Conservation (phyloP, 192 early-diverging fungal species). For the Phycomyces nitens region DNA sequence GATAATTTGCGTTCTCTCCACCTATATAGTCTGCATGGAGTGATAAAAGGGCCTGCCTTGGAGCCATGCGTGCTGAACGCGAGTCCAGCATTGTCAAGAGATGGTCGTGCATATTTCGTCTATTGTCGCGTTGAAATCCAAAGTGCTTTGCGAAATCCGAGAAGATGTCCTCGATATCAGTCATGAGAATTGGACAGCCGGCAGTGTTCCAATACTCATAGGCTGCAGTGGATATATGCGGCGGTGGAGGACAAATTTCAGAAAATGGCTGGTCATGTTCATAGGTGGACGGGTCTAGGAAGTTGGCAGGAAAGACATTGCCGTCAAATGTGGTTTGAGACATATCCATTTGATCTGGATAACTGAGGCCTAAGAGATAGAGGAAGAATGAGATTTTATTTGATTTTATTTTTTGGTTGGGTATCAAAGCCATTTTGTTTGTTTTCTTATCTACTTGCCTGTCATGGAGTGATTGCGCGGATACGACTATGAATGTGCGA, state of each 20-base stretch:
- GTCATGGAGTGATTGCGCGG: too few species aligned
- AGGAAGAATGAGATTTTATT: too few species aligned
- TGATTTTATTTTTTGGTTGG: too few species aligned
- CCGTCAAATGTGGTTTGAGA: too few species aligned
- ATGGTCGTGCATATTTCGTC: conserved; percentile 62
- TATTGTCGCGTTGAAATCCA: conserved; percentile 63
- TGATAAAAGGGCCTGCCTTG: conserved; percentile 54
- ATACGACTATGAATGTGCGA: too few species aligned
- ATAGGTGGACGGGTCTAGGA: too few species aligned
- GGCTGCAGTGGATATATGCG: background rate
- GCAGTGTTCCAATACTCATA: conserved; percentile 20
- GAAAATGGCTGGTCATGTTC: too few species aligned
- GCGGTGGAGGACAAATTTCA: background rate
- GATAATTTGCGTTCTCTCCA: conserved; percentile 65
- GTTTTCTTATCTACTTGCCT: too few species aligned
- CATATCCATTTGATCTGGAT: too few species aligned
- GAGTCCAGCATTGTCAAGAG: conserved; percentile 65
- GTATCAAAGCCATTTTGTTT: too few species aligned
- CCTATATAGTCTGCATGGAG: conserved; percentile 67
- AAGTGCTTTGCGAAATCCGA: conserved; percentile 50
- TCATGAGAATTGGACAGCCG: conserved; percentile 2
- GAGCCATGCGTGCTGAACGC: conserved; percentile 63
- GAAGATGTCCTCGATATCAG: conserved; percentile 55
- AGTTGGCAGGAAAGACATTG: too few species aligned
- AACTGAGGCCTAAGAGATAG: too few species aligned